Conservation (phyloP, 129 eudicot genomes). For the Chrysanthemum lavandulifolium region DNA sequence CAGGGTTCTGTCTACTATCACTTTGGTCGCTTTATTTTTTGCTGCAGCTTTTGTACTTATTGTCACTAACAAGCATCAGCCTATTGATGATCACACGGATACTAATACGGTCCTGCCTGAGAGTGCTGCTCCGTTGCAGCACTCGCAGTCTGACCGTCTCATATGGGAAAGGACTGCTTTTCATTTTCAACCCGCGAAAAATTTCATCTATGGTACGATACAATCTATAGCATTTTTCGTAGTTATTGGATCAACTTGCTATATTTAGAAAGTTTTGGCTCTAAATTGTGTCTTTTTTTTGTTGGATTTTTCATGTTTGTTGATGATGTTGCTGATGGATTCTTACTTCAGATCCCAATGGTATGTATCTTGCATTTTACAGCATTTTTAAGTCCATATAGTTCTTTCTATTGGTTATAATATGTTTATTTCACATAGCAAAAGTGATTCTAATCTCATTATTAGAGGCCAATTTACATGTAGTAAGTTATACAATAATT, state of each 20-base stretch:
- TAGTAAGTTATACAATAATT: too few relatives aligned
- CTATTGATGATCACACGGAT: background rate
- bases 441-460: too few relatives aligned
- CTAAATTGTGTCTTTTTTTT: background rate
- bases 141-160: conserved; percentile 40
- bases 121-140: conserved; percentile 18
- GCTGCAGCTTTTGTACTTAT: conserved; percentile 21
- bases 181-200: conserved; percentile 82
- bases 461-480: too few relatives aligned
- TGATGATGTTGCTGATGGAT: conserved; percentile 22
- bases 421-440: too few relatives aligned
- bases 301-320: conserved; percentile 13
- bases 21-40: conserved; percentile 26
- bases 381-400: too few relatives aligned
- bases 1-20: conserved; percentile 29
- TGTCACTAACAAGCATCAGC: conserved; percentile 5
- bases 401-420: too few relatives aligned
- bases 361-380: conserved; percentile 35
- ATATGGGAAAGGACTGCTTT: conserved; percentile 80
- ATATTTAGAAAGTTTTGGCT: background rate
- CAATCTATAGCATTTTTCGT: background rate
- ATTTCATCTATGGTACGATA: conserved; percentile 76
- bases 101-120: conserved; percentile 40
- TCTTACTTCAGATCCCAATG: conserved; percentile 77
- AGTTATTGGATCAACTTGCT: background rate